phyloP scores from a whole-genome alignment of 2,329 filamentous ascomycete species.

The Fusarium sp. region DNA sequence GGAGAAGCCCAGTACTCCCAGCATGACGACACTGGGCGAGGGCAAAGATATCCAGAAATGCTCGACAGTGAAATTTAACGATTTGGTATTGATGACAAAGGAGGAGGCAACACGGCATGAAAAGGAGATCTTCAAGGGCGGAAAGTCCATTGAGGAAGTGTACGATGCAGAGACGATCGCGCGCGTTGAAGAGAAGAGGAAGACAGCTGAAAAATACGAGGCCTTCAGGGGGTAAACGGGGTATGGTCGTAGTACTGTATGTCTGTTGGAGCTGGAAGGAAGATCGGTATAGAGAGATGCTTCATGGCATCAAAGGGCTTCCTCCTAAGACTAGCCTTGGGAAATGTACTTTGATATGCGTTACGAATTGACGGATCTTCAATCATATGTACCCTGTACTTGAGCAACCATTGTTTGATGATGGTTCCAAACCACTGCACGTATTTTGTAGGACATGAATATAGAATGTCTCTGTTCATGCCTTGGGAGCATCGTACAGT shows the following conservation, averaged over 20 bases:
- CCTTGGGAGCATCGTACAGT: too few relatives aligned
- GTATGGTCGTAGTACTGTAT: background rate
- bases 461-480: too few relatives aligned
- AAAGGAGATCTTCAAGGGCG: slow-evolving; percentile 79
- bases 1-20: slow-evolving; percentile 73
- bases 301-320: slow-evolving; percentile 2
- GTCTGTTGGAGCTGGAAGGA: background rate
- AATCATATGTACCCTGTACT: background rate
- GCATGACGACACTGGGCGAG: slow-evolving; percentile 70
- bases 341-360: background rate
- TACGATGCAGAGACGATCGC: slow-evolving; percentile 78
- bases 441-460: too few relatives aligned
- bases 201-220: slow-evolving; percentile 74
- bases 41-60: slow-evolving; percentile 80
- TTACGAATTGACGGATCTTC: slow-evolving; percentile 15
- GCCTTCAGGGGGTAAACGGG: slow-evolving; percentile 56
- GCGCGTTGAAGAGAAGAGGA: slow-evolving; percentile 73
- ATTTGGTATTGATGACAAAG: slow-evolving; percentile 92
- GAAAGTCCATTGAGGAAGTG: slow-evolving; percentile 75
- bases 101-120: slow-evolving; percentile 88
- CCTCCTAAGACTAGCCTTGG: background rate
- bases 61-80: slow-evolving; percentile 74
- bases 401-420: background rate
- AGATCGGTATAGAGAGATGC: slow-evolving; percentile 8
- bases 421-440: background rate